Base-by-base conservation (phyloP, 441 rosid genomes). In the Capsella rubella region DNA sequence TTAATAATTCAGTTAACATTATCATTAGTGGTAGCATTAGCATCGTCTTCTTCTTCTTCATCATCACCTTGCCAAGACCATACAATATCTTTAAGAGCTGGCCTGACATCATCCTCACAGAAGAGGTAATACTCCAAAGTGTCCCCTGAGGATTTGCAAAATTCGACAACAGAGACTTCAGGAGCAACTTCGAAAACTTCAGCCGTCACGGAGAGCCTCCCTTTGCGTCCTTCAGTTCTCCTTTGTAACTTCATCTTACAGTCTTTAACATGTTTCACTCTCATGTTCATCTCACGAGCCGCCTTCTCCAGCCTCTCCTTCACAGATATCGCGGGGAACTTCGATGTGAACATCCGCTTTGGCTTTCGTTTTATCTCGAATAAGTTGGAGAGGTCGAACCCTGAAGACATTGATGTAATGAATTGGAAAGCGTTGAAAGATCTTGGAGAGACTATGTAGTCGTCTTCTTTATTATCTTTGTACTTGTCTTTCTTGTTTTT, bases 41-140 rank as follows among this genome's bases (percentile, higher is more conserved):
- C 67, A 42, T 65, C 27, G 6, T 80, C 68, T 32, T 21, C 25
- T 21, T 21, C 25, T 21, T 80, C 62, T 21, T 66, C 73, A 37
- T 37, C 62, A 74, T 94, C 98, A 3, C 98, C 98, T 76, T 91
- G 97, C 98, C 98, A 94, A 2, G 90, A 82, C 96, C 97, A 94
- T 3, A 94, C 96, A 8, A 94, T 89, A 59, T 94, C 98, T 79
- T 89, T 90, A 68, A 94, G 77, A 1, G 93, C 92, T 43, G 98
- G 97, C 82, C 98, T 83, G 0, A 87, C 93, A 3, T 89, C 95
- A 43, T 91, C 98, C 25, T 90, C 87, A 11, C 95, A 91, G 57
- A 94, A 91, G 80, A 83, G 84, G 0, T 76, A 75, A 40, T 90
- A 94, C 76, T 94, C 98, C 77, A 94, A 76, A 4, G 95, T 87